phyloP scores from a whole-genome alignment of 352 stramenopile species.

The Globisporangium mamillatum region DNA sequence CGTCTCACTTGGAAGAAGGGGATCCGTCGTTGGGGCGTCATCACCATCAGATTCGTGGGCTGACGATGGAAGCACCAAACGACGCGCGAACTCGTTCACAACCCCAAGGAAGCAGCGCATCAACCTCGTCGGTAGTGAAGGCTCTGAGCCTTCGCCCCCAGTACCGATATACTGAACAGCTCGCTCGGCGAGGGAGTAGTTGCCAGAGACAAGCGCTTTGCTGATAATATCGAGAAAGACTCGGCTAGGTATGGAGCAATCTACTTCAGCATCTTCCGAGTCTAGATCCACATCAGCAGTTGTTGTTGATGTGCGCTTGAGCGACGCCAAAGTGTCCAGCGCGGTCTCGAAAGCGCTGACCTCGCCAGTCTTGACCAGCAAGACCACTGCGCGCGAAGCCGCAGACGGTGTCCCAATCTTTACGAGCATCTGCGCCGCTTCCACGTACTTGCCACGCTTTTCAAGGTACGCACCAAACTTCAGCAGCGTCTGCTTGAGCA shows the following conservation, averaged over 20 bases:
- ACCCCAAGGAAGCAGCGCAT: constrained; percentile 16
- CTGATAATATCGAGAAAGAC: constrained; percentile 41
- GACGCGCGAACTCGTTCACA: not conserved
- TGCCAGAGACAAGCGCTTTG: constrained; percentile 17
- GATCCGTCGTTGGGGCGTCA: not conserved
- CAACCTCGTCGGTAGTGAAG: constrained; percentile 8
- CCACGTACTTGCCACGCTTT: constrained; percentile 26
- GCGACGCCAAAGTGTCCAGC: constrained; percentile 27
- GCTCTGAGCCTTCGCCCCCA: constrained; percentile 1
- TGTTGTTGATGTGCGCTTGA: not conserved
- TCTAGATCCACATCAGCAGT: not conserved
- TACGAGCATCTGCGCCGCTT: constrained; percentile 31
- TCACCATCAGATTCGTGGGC: not conserved
- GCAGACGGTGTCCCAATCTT: constrained; percentile 23
- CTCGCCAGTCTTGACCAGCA: constrained; percentile 36
- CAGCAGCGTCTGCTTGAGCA: constrained; percentile 38
- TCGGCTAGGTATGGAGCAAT: constrained; percentile 33
- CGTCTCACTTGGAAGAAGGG: constrained; percentile 6
- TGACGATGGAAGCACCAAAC: not conserved
- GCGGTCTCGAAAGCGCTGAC: constrained; percentile 26
- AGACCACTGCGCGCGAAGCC: constrained; percentile 23
- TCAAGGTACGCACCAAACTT: constrained; percentile 39
- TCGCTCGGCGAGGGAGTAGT: constrained; percentile 32
- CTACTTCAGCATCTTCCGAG: not conserved
- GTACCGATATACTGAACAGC: constrained; percentile 21